Conservation (phyloP, 345 rosid species). For the Brassica carinata region DNA sequence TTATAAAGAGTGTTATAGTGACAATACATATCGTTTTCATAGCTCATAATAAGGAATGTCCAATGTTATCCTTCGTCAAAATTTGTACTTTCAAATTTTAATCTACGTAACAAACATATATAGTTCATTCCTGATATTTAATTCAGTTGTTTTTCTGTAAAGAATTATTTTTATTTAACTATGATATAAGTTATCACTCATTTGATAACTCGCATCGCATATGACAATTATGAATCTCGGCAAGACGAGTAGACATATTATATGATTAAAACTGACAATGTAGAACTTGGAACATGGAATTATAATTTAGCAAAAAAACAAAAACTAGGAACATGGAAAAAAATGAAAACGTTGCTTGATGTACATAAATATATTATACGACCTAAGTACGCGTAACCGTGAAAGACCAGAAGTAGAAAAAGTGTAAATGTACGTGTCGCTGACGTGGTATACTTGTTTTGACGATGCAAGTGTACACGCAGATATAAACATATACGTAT, state of each 20-base stretch:
- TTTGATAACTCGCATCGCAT: background rate
- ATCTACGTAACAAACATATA: background rate
- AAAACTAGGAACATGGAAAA: background rate
- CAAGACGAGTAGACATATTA: background rate
- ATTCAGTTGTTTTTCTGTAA: background rate
- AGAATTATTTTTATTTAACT: background rate
- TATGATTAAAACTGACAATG: background rate
- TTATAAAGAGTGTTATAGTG: background rate
- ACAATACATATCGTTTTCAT: background rate
- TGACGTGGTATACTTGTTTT: constrained; percentile 4
- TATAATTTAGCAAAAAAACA: no score
- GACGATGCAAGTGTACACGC: constrained; percentile 9
- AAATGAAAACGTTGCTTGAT: background rate
- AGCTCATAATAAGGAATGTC: background rate
- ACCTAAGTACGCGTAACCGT: constrained; percentile 11
- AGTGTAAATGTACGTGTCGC: constrained; percentile 19
- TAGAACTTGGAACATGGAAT: background rate
- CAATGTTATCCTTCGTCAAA: background rate
- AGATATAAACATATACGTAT: constrained; percentile 2
- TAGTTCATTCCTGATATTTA: background rate
- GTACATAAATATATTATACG: background rate
- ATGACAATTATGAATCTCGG: background rate
- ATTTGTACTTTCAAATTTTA: background rate
- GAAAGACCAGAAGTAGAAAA: constrained; percentile 5
- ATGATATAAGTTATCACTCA: background rate